A percentile compares a stretch with the other conserved stretches of the same genome.
Evolutionary conservation across 2,329 filamentous ascomycete species (phyloP).

Genomic region (Trichoderma afroharzianum): DNA sequence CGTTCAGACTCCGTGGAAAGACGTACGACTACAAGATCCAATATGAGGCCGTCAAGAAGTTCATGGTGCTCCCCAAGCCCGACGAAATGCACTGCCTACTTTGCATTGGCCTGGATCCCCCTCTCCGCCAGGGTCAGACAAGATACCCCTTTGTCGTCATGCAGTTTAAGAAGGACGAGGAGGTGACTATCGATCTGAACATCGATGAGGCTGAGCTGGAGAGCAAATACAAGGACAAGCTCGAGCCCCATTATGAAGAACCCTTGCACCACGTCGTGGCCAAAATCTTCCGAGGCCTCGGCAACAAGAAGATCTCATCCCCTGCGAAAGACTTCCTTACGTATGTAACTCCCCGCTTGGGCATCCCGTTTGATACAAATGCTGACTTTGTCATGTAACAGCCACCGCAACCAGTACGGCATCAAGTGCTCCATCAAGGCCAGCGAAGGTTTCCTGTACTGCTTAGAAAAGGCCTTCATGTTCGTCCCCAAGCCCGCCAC

Average conservation of each 20-base stretch:
- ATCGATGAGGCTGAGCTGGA: slow-evolving; percentile 87
- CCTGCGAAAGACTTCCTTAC: slow-evolving; percentile 92
- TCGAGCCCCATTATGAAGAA: slow-evolving; percentile 86
- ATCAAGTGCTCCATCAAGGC: slow-evolving; percentile 99
- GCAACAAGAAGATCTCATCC: slow-evolving; percentile 90
- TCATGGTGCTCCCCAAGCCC: slow-evolving; percentile 97
- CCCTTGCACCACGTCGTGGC: slow-evolving; percentile 91
- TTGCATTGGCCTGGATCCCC: slow-evolving; percentile 89
- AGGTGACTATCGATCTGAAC: slow-evolving; percentile 94
- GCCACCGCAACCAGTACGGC: slow-evolving; percentile 87
- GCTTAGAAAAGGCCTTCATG: slow-evolving; percentile 96
- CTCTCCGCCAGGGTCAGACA: slow-evolving; percentile 93
- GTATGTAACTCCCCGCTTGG: slow-evolving; percentile 35
- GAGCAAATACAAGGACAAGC: slow-evolving; percentile 81
- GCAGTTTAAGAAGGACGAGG: slow-evolving; percentile 97
- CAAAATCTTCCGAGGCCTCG: slow-evolving; percentile 90
- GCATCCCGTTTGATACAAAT: neutral
- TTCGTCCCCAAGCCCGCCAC: slow-evolving; percentile 98
- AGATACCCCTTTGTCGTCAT: slow-evolving; percentile 98
- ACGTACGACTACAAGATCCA: slow-evolving; percentile 99
- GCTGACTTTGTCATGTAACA: slow-evolving; percentile 25
- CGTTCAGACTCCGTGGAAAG: slow-evolving; percentile 94
- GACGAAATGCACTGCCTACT: slow-evolving; percentile 96
- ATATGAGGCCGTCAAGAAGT: slow-evolving; percentile 97
- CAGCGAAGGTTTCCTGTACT: slow-evolving; percentile 95